These are phyloP conservation scores for Aspergillus sp. DNA, from an alignment of 2,329 filamentous ascomycete genomes.

Conservation along the genomic window DNA sequence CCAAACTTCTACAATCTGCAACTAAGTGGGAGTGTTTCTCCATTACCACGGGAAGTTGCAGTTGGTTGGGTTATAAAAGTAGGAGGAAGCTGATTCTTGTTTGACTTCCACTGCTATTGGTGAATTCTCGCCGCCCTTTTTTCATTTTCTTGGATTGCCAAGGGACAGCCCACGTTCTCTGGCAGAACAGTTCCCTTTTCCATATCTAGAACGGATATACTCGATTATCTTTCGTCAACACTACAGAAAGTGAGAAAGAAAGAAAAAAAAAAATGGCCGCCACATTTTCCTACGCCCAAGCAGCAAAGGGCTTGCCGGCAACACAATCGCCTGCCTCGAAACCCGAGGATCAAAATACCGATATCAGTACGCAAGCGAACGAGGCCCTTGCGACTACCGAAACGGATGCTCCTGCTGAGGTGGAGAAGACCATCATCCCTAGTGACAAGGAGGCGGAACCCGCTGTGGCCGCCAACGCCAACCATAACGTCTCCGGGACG, in stretches of 20 bases:
- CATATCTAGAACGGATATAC: slow-evolving; percentile 14
- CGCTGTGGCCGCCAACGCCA: slow-evolving; percentile 21
- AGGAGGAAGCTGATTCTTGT: slow-evolving; percentile 18
- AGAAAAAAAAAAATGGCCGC: slow-evolving; percentile 39
- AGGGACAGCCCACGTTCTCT: slow-evolving; percentile 17
- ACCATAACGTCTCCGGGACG: slow-evolving; percentile 32
- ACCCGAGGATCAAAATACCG: slow-evolving; percentile 23
- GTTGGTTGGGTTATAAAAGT: slow-evolving; percentile 25
- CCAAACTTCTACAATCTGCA: slow-evolving; percentile 2
- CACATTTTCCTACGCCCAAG: slow-evolving; percentile 89
- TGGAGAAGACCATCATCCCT: slow-evolving; percentile 31
- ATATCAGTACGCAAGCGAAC: slow-evolving; percentile 21
- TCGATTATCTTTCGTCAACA: slow-evolving; percentile 7
- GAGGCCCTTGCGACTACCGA: slow-evolving; percentile 36
- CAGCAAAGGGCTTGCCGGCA: slow-evolving; percentile 70
- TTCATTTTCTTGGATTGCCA: slow-evolving; percentile 17
- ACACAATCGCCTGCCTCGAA: slow-evolving; percentile 35
- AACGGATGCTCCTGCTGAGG: slow-evolving; percentile 36
- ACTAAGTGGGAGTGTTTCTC: slow-evolving; percentile 15
- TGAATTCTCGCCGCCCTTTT: slow-evolving; percentile 17
- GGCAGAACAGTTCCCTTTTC: slow-evolving; percentile 16
- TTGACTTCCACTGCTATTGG: slow-evolving; percentile 20
- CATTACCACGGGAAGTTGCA: slow-evolving; percentile 18
- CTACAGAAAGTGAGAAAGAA: slow-evolving; percentile 3
- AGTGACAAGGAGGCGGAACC: slow-evolving; percentile 31